A percentile compares a stretch with the other conserved stretches of the same genome.
Conservation (phyloP, 306 rosid genomes). For the Argentina anserina region DNA sequence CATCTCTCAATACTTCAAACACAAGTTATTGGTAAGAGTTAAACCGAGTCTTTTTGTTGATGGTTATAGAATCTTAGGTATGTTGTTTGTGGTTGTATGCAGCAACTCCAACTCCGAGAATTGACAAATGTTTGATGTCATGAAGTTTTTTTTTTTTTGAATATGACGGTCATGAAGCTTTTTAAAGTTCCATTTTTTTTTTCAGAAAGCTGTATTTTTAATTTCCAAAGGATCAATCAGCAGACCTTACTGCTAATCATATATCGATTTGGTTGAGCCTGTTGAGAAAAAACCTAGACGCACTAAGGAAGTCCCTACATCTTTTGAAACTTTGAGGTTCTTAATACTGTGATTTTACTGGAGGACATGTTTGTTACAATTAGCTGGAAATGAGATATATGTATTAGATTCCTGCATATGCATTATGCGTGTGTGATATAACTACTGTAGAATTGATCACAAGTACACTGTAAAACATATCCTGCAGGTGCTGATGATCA, state of each 20-base stretch:
- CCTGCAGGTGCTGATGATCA: slow-evolving; percentile 74
- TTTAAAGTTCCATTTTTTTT: not conserved
- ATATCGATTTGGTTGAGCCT: not conserved
- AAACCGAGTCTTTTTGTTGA: slow-evolving; percentile 15
- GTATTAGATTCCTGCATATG: not conserved
- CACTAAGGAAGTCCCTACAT: not conserved
- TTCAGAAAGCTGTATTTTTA: not conserved
- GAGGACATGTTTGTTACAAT: not conserved
- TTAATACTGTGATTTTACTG: not conserved
- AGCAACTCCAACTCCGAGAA: not conserved
- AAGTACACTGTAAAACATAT: slow-evolving; percentile 13
- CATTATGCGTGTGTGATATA: not conserved
- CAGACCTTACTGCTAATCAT: not conserved
- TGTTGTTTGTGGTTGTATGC: not conserved
- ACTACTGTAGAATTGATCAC: not conserved
- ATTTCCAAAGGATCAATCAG: not conserved
- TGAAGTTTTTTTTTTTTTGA: not conserved
- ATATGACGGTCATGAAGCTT: slow-evolving; percentile 2
- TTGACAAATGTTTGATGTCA: not conserved
- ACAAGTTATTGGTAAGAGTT: slow-evolving; percentile 77
- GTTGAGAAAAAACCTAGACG: not conserved
- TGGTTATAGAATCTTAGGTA: not conserved
- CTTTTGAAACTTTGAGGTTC: not conserved
- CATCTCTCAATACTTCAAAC: slow-evolving; percentile 64
- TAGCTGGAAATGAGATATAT: not conserved